Conservation (phyloP, 2,329 filamentous ascomycete genomes). For the Aspergillus quadricinctus region DNA sequence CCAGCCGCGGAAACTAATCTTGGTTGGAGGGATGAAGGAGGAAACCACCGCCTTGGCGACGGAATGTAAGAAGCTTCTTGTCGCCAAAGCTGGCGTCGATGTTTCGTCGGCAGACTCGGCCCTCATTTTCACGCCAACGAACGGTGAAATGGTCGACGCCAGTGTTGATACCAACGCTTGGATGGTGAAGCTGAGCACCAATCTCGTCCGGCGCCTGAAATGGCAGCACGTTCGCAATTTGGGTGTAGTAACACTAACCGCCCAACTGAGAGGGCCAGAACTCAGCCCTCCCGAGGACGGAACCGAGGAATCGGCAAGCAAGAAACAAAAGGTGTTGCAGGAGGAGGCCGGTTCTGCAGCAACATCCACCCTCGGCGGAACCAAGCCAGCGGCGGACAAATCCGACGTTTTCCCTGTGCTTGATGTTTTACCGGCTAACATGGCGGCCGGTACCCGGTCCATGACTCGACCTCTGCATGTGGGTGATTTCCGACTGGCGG, state of each 20-base stretch:
- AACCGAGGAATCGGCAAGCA: slow-evolving; percentile 40
- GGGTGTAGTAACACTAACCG: slow-evolving; percentile 89
- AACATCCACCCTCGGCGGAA: slow-evolving; percentile 15
- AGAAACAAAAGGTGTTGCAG: slow-evolving; percentile 50
- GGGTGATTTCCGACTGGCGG: slow-evolving; percentile 83
- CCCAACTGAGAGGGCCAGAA: slow-evolving; percentile 56
- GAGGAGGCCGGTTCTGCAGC: slow-evolving; percentile 38
- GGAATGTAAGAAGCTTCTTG: slow-evolving; percentile 68
- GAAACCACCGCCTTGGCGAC: slow-evolving; percentile 76
- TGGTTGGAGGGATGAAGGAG: slow-evolving; percentile 73
- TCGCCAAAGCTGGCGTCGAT: slow-evolving; percentile 36
- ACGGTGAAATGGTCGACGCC: slow-evolving; percentile 75
- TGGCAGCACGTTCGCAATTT: slow-evolving; percentile 93
- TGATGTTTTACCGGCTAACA: slow-evolving; percentile 54
- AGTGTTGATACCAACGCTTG: slow-evolving; percentile 98
- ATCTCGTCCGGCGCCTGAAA: slow-evolving; percentile 77
- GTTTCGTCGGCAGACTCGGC: slow-evolving; percentile 48
- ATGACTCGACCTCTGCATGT: slow-evolving; percentile 88
- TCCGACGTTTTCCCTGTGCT: slow-evolving; percentile 47
- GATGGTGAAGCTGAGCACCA: slow-evolving; percentile 84
- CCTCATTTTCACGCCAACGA: slow-evolving; percentile 75
- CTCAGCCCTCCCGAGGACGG: slow-evolving; percentile 30
- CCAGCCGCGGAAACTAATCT: slow-evolving; percentile 86
- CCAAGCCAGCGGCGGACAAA: slow-evolving; percentile 25
- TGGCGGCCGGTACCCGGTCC: slow-evolving; percentile 69